These are phyloP conservation scores for Trichoderma virens DNA, from an alignment of 495 filamentous ascomycete genomes.

Conservation along the genomic window DNA sequence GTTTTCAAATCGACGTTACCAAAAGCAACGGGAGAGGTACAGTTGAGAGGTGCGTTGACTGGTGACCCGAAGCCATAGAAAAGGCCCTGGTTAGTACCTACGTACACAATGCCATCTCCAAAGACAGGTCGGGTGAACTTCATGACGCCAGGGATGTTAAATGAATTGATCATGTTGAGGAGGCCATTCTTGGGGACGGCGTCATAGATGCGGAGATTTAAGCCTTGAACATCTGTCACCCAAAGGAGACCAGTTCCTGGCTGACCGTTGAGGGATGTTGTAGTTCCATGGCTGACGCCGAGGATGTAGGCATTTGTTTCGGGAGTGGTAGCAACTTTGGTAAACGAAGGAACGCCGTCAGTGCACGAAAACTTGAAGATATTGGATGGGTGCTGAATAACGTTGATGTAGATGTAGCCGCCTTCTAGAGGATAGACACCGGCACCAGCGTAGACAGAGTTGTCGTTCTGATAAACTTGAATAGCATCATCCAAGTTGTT, in stretches of 20 bases:
- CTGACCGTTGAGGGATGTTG: constrained; percentile 31
- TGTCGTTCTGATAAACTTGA: constrained; percentile 24
- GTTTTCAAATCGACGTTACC: constrained; percentile 30
- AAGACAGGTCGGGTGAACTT: constrained; percentile 37
- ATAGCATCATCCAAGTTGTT: constrained; percentile 28
- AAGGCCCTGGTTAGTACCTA: constrained; percentile 14
- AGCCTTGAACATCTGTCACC: constrained; percentile 32
- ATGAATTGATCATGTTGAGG: constrained; percentile 24
- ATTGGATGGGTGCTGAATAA: constrained; percentile 21
- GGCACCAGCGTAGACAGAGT: constrained; percentile 32
- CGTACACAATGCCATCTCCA: constrained; percentile 31
- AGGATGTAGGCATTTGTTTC: constrained; percentile 26
- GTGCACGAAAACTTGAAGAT: constrained; percentile 31
- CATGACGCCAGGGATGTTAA: constrained; percentile 23
- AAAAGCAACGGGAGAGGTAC: constrained; percentile 34
- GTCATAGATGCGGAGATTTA: constrained; percentile 30
- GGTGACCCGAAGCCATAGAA: constrained; percentile 27
- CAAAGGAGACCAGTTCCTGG: constrained; percentile 34
- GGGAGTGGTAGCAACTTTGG: constrained; percentile 18
- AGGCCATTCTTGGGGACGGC: constrained; percentile 25
- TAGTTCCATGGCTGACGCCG: constrained; percentile 31
- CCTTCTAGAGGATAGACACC: constrained; percentile 36
- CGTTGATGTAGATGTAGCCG: constrained; percentile 29
- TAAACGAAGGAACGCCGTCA: constrained; percentile 22
- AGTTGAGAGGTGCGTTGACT: constrained; percentile 31